Percentiles rank a stretch among this genome's conserved stretches.
phyloP scores from a whole-genome alignment of 176 grass and related monocot genomes.

The Triticum aestivum region IWGSC_CS_RefSeq_v2.1 NC_057808.1:376657145-376657644 shows the following conservation, averaged over 20 bases:
- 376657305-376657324: background rate
- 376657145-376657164: slow-evolving; percentile 11
- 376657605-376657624: background rate
- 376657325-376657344: background rate
- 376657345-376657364: background rate
- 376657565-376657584: background rate
- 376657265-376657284: background rate
- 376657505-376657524: slow-evolving; percentile 10
- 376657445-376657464: background rate
- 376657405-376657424: background rate
- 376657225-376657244: background rate
- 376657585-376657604: background rate
- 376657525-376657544: slow-evolving; percentile 17
- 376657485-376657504: slow-evolving; percentile 14
- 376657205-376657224: background rate
- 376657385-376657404: background rate
- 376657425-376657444: slow-evolving; percentile 39
- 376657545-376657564: background rate
- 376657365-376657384: slow-evolving; percentile 11
- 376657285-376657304: too few relatives aligned
- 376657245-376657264: background rate
- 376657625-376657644: slow-evolving; percentile 21
- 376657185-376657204: slow-evolving; percentile 11
- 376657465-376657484: background rate
- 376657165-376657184: background rate